These are phyloP conservation scores for Pigoraptor vietnamica DNA, from an alignment of 78 protist genomes.

Conservation along the genomic window DNA sequence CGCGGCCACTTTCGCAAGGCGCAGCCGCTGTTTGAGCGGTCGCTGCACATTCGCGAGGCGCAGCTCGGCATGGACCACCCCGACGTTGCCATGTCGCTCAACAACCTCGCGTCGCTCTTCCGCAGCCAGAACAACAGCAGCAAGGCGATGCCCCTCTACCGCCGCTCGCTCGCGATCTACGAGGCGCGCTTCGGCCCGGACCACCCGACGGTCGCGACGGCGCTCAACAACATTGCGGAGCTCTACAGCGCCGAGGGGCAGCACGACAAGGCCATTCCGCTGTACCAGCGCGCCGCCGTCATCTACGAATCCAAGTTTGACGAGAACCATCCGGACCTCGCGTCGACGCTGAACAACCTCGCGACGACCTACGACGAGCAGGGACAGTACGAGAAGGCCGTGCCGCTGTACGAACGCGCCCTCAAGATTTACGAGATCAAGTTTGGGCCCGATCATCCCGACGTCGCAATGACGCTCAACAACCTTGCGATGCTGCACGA, in stretches of 20 bases:
- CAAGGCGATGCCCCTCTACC: neutral
- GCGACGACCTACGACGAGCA: neutral
- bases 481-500: neutral
- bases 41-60: neutral
- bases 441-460: neutral
- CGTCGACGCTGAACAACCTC: neutral
- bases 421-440: neutral
- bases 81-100: neutral
- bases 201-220: neutral
- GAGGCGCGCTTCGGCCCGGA: neutral
- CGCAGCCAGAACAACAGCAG: neutral
- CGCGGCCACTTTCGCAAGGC: neutral
- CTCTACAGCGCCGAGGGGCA: neutral
- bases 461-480: neutral
- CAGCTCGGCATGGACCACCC: neutral
- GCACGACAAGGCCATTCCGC: neutral
- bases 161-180: neutral
- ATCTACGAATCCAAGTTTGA: neutral
- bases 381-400: neutral
- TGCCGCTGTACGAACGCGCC: neutral
- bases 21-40: neutral
- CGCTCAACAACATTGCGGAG: neutral
- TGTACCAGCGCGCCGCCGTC: constrained; percentile 2
- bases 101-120: neutral
- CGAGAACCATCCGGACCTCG: neutral